These are phyloP conservation scores for Penicillium hordei DNA, from an alignment of 2,329 filamentous ascomycete genomes.

Conservation along the genomic window DNA sequence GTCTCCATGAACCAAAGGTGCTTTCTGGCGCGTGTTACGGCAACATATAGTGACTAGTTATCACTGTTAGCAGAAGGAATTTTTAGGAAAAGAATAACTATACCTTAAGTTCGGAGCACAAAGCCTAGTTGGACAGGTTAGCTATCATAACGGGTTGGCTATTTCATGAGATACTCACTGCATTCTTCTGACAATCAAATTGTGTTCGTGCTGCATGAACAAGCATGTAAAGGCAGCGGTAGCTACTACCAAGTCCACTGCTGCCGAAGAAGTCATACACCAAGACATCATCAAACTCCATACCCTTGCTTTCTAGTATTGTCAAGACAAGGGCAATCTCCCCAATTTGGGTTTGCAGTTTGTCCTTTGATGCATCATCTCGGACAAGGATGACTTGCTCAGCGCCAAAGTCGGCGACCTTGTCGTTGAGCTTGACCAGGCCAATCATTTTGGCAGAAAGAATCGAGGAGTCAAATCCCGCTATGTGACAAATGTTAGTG, in stretches of 20 bases:
- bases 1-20: conserved; percentile 28
- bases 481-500: conserved; percentile 8
- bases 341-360: conserved; percentile 25
- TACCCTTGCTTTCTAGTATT: conserved; percentile 37
- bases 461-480: conserved; percentile 18
- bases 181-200: conserved; percentile 26
- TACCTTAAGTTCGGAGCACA: conserved; percentile 19
- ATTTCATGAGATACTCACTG: conserved; percentile 2
- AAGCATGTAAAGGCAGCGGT: conserved; percentile 22
- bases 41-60: conserved; percentile 33
- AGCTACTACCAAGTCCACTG: conserved; percentile 20
- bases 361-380: conserved; percentile 29
- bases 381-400: conserved; percentile 39
- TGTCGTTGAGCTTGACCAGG: conserved; percentile 19
- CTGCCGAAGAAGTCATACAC: conserved; percentile 33
- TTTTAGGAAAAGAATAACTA: neutral
- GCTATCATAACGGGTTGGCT: neutral
- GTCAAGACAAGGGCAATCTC: conserved; percentile 33
- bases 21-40: conserved; percentile 30
- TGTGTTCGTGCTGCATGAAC: neutral
- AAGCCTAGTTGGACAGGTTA: conserved; percentile 9
- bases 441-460: conserved; percentile 27
- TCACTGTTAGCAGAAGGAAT: neutral
- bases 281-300: conserved; percentile 41
- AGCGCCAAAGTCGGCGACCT: conserved; percentile 31